Evolutionary conservation across 768 basidiomycete species (phyloP), one percentile per base, ranked within the genome.

Genomic region (Sarcodon aspratus): DNA sequence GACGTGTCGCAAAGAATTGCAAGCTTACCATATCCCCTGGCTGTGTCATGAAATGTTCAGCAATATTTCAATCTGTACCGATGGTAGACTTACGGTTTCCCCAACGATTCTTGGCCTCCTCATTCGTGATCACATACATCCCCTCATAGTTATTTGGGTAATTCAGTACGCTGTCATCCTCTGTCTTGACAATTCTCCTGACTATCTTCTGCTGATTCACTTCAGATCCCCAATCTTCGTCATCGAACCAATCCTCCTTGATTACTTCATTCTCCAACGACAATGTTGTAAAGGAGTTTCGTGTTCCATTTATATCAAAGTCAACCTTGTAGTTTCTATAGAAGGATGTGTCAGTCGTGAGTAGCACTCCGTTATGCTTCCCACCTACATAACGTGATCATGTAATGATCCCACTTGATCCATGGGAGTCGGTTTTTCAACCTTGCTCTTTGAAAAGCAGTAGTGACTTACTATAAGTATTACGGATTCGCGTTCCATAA

Each of bases 371-470:
- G 21, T 27, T 27, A 27, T 27, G 21, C 21, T 3, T 27, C 21
- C 21, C 21, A 27, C 21, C 21, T 2, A 27, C 21, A 84, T 76
- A 33, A 82, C 73, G 54, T 82, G 80, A 58, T 84, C 80, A 51
- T 83, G 81, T 9, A 83, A 59, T 36, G 72, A 79, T 9, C 81
- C 81, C 77, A 81, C 76, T 78, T 15, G 18, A 17, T 21, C 45
- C 12, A 15, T 12, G 40, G 12, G 32, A 15, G 35, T 50, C 18
- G 50, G 33, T 11, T 31, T 21, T 11, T 21, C 17, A 35, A 1
- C 49, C 36, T 12, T 17, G 37, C 6, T 9, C 0, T 34, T n/a
- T n/a, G 15, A 9, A 10, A 15, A 15, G 36, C 7, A n/a, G 7
- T 18, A 17, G 6, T 7, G 5, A 65, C 75, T 46, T 34, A 79